Conservation (phyloP, 257 asterid genomes). For the Fraxinus quadrangulata region DNA sequence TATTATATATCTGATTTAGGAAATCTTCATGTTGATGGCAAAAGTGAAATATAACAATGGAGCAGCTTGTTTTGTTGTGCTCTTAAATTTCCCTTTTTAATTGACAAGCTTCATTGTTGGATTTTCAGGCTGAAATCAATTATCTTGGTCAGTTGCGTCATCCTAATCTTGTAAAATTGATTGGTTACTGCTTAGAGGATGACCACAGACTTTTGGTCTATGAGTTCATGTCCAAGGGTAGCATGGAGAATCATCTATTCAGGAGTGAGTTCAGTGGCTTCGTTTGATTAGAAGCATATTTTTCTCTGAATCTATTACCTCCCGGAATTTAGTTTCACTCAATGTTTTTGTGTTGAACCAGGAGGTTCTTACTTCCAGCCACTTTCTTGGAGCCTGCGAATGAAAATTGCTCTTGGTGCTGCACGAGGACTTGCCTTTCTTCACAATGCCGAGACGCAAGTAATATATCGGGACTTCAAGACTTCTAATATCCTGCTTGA, state of each 20-base stretch:
- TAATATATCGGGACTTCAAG: conserved; percentile 78
- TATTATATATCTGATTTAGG: no score
- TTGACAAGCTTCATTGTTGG: conserved; percentile 1
- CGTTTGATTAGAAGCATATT: neutral
- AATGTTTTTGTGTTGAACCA: conserved; percentile 24
- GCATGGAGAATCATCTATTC: conserved; percentile 74
- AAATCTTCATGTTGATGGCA: neutral
- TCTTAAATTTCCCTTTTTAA: neutral
- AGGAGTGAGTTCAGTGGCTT: conserved; percentile 50
- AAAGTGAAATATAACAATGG: neutral
- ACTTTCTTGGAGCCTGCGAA: conserved; percentile 71
- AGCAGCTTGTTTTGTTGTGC: neutral
- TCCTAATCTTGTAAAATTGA: conserved; percentile 71
- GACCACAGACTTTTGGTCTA: conserved; percentile 68
- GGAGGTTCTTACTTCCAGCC: conserved; percentile 78
- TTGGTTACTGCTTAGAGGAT: conserved; percentile 73
- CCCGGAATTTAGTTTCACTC: conserved; percentile 2
- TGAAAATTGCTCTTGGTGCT: conserved; percentile 75
- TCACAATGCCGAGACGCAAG: conserved; percentile 64
- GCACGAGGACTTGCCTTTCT: conserved; percentile 82
- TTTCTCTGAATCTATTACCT: neutral
- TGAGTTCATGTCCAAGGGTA: conserved; percentile 77
- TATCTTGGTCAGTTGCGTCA: conserved; percentile 66
- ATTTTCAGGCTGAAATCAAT: conserved; percentile 65
- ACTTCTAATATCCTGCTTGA: conserved; percentile 77